Evolutionary conservation across 176 grass and related monocot species (phyloP), one percentile per base, ranked within the genome.

Genomic region (Hyparrhenia diplandra): DNA sequence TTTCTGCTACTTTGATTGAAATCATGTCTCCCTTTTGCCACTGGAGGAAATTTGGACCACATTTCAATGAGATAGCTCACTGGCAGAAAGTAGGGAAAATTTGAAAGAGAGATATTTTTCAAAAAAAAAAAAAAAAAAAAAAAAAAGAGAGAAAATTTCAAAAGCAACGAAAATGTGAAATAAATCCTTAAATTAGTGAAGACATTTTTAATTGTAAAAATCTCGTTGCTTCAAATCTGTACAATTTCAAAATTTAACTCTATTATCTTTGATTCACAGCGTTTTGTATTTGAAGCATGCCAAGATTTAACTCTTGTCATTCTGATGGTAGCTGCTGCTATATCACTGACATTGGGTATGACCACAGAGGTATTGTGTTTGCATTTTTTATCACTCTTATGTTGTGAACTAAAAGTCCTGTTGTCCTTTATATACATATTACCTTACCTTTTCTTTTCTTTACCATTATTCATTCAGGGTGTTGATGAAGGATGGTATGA

Each of bases 401-500:
- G 37, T 46, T 51, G 24, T 61, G 69, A 40, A 79, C 43, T 25
- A 40, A 29, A 85, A 41, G 10, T 67, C 28, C 27, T 41, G 17
- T 10, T 39, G 10, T 71, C 64, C 14, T 88, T 82, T 71, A 60
- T 41, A 25, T 70, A 69, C 2, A 29, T 67, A 76, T 83, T 3
- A 74, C 51, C 59, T 21, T 64, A 16, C 52, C 5, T 76, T 89
- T 75, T 21, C 14, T 80, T 75, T 69, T 75, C 43, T 41, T 75
- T 88, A 60, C 28, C 49, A 76, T 39, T 74, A 76, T 75, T 79
- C 69, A 69, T 88, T 72, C 57, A 99, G 92, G 89, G 96, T 68
- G 87, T 85, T 52, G 74, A 92, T 78, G 88, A 99, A 83, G 92
- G 96, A 88, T 99, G 92, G 92, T 99, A 99, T 78, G 96, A 99